Evolutionary conservation across 106 monocot species (phyloP).

Genomic region (Gastrodia elata): DNA sequence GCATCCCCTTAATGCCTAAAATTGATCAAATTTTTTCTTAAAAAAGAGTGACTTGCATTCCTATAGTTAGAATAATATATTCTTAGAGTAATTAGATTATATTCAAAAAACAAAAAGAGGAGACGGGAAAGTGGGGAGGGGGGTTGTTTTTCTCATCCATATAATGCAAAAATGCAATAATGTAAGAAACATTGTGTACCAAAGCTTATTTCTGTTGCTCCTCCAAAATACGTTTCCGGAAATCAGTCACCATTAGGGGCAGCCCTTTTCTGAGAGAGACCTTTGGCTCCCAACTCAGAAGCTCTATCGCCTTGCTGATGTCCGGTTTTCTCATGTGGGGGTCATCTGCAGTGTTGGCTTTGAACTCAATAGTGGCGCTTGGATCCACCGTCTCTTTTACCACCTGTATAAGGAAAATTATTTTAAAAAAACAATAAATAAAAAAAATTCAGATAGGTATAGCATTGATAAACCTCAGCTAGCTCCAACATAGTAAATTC

Average conservation of each 20-base stretch:
- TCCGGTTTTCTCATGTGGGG: conserved; percentile 88
- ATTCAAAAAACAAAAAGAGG: no score
- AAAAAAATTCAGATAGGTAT: neutral
- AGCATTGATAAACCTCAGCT: conserved; percentile 41
- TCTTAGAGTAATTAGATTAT: no score
- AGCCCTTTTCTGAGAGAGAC: conserved; percentile 64
- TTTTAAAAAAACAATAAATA: neutral
- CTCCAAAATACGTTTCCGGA: conserved; percentile 45
- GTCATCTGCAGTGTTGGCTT: conserved; percentile 74
- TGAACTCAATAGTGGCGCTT: conserved; percentile 66
- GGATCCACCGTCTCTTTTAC: conserved; percentile 77
- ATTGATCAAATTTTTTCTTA: no score
- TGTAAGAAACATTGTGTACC: no score
- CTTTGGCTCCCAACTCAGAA: conserved; percentile 80
- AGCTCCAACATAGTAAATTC: conserved; percentile 85
- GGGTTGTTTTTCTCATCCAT: no score
- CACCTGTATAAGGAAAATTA: conserved; percentile 15
- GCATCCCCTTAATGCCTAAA: no score
- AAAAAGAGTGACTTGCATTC: no score
- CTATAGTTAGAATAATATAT: no score
- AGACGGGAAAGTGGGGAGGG: no score
- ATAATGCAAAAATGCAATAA: no score
- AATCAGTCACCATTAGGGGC: conserved; percentile 75
- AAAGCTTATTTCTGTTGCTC: conserved; percentile 10
- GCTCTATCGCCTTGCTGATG: conserved; percentile 61